Evolutionary conservation across 371 early-diverging fungal genomes (phyloP).

Genomic region (Haplosporangium sp.): DNA sequence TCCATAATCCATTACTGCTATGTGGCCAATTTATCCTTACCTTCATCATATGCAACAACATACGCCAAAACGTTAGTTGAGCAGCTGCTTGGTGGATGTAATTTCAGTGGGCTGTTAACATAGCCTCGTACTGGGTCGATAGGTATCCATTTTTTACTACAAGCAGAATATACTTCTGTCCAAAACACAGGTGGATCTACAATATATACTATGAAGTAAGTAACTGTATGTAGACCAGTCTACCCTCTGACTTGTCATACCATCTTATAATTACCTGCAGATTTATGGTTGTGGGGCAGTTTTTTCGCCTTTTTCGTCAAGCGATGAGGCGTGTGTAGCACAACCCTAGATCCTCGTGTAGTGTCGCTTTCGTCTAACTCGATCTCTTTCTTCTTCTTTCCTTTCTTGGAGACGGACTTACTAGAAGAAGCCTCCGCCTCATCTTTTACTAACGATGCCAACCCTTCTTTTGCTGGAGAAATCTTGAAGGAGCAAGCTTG

Average conservation of each 20-base stretch:
- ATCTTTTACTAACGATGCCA: not conserved
- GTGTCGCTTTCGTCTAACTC: conserved; percentile 29
- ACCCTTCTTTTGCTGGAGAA: conserved; percentile 47
- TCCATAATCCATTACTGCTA: not conserved
- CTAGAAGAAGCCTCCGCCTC: conserved; percentile 7
- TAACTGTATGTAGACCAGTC: not conserved
- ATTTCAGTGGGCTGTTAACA: conserved; percentile 62
- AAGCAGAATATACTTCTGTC: conserved; percentile 68
- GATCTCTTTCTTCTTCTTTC: conserved; percentile 42
- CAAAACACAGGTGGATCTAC: conserved; percentile 64
- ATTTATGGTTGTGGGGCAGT: conserved; percentile 27
- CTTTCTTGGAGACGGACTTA: conserved; percentile 6
- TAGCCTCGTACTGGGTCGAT: conserved; percentile 71
- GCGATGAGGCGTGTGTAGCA: conserved; percentile 38
- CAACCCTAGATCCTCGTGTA: conserved; percentile 39
- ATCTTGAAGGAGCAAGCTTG: conserved; percentile 71
- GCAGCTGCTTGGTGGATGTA: conserved; percentile 63
- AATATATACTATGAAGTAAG: not conserved
- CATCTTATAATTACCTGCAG: conserved; percentile 22
- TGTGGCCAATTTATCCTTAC: conserved; percentile 15
- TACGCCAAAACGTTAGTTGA: conserved; percentile 62
- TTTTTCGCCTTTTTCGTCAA: conserved; percentile 54
- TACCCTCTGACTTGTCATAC: not conserved
- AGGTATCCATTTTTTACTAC: conserved; percentile 67
- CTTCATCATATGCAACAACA: conserved; percentile 70